Percentiles rank a stretch among this genome's conserved stretches.
These are phyloP conservation scores for Leucocoprinus leucothites DNA, from an alignment of 768 basidiomycete species.

Conservation along the genomic window DNA sequence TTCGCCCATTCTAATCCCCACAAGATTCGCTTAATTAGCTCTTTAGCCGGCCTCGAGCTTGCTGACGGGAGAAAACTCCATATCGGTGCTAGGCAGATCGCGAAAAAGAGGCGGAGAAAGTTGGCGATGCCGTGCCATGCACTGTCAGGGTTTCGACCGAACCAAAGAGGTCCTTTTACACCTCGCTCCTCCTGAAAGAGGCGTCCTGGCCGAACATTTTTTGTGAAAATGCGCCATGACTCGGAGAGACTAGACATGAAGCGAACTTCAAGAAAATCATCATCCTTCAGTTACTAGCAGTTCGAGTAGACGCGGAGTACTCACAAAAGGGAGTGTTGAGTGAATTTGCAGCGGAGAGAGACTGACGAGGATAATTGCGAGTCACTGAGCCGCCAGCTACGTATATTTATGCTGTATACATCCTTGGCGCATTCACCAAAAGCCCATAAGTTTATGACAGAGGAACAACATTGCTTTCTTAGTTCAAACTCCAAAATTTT, in stretches of 20 bases:
- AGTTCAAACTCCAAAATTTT: too few species aligned
- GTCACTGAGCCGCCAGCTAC: too few species aligned
- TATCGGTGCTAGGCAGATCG: neutral
- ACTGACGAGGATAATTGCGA: too few species aligned
- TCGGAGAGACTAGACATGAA: neutral
- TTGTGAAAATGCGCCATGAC: neutral
- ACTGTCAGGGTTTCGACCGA: slow-evolving; percentile 1
- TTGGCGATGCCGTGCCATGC: neutral
- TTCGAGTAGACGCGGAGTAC: too few species aligned
- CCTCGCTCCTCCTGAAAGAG: slow-evolving; percentile 8
- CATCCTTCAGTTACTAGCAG: too few species aligned
- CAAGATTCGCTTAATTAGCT: neutral
- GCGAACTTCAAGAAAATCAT: neutral
- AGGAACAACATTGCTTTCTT: too few species aligned
- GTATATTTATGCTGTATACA: too few species aligned
- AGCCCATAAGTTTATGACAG: too few species aligned
- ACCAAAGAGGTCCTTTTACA: slow-evolving; percentile 10
- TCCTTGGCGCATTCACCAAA: too few species aligned
- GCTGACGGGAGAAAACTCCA: neutral
- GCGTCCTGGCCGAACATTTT: neutral
- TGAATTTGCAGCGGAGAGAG: too few species aligned
- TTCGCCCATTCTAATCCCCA: slow-evolving; percentile 7
- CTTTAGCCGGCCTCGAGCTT: neutral
- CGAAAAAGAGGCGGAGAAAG: slow-evolving; percentile 3
- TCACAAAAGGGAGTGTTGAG: too few species aligned